Conservation (phyloP, 2,329 filamentous ascomycete species). For the Penicillium sp. region DNA sequence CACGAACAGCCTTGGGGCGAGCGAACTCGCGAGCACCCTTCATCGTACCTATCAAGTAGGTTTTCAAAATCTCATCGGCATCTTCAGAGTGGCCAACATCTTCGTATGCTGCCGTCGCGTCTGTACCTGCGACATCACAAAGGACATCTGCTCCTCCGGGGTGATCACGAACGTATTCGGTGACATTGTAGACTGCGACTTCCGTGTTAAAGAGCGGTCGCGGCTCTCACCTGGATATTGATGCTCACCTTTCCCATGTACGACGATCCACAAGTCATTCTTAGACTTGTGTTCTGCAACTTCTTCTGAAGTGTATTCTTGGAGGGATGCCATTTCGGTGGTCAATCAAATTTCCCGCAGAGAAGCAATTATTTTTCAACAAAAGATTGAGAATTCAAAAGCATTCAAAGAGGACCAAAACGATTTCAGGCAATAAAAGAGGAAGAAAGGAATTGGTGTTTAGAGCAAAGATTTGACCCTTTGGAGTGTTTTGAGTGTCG, state of each 20-base stretch:
- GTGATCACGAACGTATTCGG: conserved; percentile 59
- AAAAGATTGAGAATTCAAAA: not conserved
- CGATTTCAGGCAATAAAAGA: not conserved
- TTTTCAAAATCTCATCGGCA: conserved; percentile 42
- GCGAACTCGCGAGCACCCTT: conserved; percentile 24
- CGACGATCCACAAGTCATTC: conserved; percentile 53
- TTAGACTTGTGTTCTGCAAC: conserved; percentile 50
- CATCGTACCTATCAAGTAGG: conserved; percentile 38
- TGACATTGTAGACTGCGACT: conserved; percentile 56
- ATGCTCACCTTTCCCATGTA: conserved; percentile 53
- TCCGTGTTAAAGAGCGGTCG: not conserved
- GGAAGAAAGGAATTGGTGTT: not conserved
- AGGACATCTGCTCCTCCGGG: conserved; percentile 48
- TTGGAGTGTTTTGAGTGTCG: not conserved
- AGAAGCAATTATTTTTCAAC: not conserved
- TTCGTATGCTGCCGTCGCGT: conserved; percentile 45
- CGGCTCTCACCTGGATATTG: not conserved
- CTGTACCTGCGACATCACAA: conserved; percentile 41
- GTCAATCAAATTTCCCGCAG: not conserved
- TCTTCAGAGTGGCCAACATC: conserved; percentile 49
- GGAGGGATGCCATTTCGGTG: not conserved
- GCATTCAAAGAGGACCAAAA: not conserved
- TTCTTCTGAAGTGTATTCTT: conserved; percentile 23
- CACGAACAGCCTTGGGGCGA: conserved; percentile 19
- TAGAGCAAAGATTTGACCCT: not conserved